Evolutionary conservation across 305 asterid genomes (phyloP), one percentile per base, ranked within the genome.

Genomic region (Coffea humblotiana): DNA sequence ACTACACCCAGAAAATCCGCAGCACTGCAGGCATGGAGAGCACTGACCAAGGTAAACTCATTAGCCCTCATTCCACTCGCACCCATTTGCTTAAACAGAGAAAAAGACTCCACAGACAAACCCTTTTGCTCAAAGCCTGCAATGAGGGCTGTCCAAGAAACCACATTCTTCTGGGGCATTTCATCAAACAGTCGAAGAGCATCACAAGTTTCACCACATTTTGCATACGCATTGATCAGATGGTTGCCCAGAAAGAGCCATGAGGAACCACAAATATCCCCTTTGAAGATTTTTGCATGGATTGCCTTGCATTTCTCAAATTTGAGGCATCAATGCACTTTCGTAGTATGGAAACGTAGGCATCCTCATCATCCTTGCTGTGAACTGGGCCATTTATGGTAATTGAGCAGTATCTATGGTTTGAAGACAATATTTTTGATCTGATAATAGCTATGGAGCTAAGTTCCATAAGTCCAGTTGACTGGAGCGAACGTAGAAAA

Each of bases 91-190:
- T 84, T 81, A 73, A 93, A 93, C 77, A 85, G 63, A 25, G 89
- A 87, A 60, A 90, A 69, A 5, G 92, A 92, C 23, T 90, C 89
- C 3, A 58, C 0, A 8, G 97, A 87, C 19, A 85, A 84, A 8
- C 91, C 93, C 85, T 86, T 89, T n/a, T 88, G 93, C 74, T 81
- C 95, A 25, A 84, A 83, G 49, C 97, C 95, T 2, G 95, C 89
- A 78, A 92, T 84, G 81, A 63, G 67, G 35, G 6, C 67, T 0
- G 67, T 60, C 66, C 66, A 60, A 1, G 32, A 60, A 3, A 60
- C 66, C 66, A 60, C 66, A 60, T 60, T 60, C 66, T 23, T 60
- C 11, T 60, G 66, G 14, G 66, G 66, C 66, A 60, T 60, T 60
- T 23, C 66, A 60, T 23, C 66, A 23, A 60, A 23, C 66, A 60